Evolutionary conservation across 2,329 filamentous ascomycete species (phyloP).

Genomic region (Ceratocystiopsis sp.): DNA sequence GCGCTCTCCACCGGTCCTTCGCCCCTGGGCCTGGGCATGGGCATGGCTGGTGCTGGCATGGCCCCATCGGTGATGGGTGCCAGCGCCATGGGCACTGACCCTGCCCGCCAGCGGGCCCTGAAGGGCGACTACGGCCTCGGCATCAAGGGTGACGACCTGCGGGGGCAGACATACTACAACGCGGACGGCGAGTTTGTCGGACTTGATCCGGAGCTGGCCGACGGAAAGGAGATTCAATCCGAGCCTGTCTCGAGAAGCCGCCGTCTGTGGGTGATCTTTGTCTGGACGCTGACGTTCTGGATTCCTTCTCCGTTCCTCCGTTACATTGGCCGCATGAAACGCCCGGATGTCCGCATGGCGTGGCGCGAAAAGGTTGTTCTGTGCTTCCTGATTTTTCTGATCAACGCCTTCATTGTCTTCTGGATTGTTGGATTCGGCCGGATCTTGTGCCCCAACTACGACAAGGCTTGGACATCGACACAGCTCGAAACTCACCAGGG

Average conservation of each 20-base stretch:
- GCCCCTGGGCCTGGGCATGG: constrained; percentile 11
- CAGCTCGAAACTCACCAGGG: constrained; percentile 57
- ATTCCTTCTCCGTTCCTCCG: constrained; percentile 73
- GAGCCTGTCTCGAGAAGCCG: constrained; percentile 45
- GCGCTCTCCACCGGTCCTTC: constrained; percentile 23
- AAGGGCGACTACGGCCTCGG: constrained; percentile 82
- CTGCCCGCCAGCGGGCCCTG: constrained; percentile 33
- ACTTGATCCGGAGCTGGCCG: constrained; percentile 61
- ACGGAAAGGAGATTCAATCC: constrained; percentile 60
- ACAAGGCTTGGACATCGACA: constrained; percentile 68
- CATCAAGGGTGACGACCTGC: constrained; percentile 62
- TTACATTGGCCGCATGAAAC: constrained; percentile 85
- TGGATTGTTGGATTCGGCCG: constrained; percentile 80
- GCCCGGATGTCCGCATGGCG: constrained; percentile 88
- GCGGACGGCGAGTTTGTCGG: constrained; percentile 50
- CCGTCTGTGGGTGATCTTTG: constrained; percentile 62
- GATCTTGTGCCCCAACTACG: constrained; percentile 73
- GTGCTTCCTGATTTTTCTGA: constrained; percentile 58
- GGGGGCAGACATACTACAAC: constrained; percentile 59
- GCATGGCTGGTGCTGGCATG: constrained; percentile 26
- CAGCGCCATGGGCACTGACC: constrained; percentile 16
- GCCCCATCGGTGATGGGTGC: constrained; percentile 23
- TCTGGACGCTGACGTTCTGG: constrained; percentile 85
- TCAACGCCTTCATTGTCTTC: constrained; percentile 74
- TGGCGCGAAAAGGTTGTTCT: constrained; percentile 93